phyloP scores from a whole-genome alignment of 2,329 filamentous ascomycete species.

The Ampelomyces quisqualis region DNA sequence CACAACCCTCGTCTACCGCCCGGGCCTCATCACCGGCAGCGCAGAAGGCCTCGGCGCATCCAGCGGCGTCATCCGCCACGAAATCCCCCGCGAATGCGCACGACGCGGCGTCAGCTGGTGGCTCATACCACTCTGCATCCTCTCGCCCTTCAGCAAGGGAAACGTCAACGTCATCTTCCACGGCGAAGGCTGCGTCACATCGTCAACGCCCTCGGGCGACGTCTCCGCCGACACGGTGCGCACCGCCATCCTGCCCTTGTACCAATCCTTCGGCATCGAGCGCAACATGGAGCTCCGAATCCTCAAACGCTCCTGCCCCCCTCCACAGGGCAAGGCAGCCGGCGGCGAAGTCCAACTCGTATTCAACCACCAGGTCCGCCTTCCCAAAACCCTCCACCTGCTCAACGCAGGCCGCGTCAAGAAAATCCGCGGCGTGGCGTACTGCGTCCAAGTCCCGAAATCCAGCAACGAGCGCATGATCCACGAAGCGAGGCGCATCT shows the following conservation, averaged over 20 bases:
- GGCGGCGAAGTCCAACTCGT: constrained; percentile 91
- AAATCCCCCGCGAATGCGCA: constrained; percentile 72
- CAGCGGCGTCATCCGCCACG: constrained; percentile 75
- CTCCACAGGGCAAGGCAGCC: constrained; percentile 74
- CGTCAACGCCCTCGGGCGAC: constrained; percentile 78
- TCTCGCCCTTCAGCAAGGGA: constrained; percentile 90
- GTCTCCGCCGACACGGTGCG: constrained; percentile 91
- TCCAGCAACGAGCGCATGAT: constrained; percentile 97
- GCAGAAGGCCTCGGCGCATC: constrained; percentile 72
- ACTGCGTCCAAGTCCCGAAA: constrained; percentile 85
- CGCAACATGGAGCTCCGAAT: constrained; percentile 83
- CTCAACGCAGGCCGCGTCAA: constrained; percentile 82
- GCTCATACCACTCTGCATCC: constrained; percentile 80
- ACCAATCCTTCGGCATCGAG: constrained; percentile 85
- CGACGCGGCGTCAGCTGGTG: constrained; percentile 89
- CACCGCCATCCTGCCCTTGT: constrained; percentile 87
- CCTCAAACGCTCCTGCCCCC: constrained; percentile 67
- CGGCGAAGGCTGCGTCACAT: constrained; percentile 89
- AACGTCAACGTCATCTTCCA: constrained; percentile 88
- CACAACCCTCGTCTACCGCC: constrained; percentile 87
- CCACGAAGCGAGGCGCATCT: constrained; percentile 78
- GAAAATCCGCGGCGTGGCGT: constrained; percentile 88
- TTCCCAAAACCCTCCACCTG: constrained; percentile 92
- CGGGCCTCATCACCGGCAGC: constrained; percentile 86
- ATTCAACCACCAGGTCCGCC: constrained; percentile 87